These are phyloP conservation scores for Boletus insuetus DNA, from an alignment of 768 basidiomycete species.

Conservation along the genomic window DNA sequence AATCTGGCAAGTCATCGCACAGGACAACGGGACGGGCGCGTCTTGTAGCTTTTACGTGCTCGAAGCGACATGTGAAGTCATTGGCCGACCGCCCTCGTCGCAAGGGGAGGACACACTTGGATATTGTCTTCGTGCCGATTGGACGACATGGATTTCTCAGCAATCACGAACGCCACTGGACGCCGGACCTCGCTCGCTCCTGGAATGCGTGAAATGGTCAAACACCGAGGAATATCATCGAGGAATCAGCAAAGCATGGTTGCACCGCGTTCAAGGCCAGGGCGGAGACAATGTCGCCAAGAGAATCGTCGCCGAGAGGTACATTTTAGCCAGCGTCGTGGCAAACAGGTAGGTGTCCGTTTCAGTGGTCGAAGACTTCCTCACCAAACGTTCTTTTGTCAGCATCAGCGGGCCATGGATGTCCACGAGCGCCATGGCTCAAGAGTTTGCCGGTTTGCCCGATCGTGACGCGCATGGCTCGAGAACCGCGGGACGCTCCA, in stretches of 20 bases:
- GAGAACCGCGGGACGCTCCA: slow-evolving; percentile 21
- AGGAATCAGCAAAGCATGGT: slow-evolving; percentile 70
- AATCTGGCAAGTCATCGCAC: slow-evolving; percentile 55
- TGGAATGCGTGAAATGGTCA: slow-evolving; percentile 53
- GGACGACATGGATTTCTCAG: slow-evolving; percentile 55
- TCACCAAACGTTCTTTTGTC: slow-evolving; percentile 4
- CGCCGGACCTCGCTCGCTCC: slow-evolving; percentile 3
- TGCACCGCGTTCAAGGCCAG: slow-evolving; percentile 42
- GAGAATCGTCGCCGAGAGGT: slow-evolving; percentile 53
- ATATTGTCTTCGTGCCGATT: slow-evolving; percentile 52
- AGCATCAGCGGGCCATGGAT: slow-evolving; percentile 72
- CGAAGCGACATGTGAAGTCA: slow-evolving; percentile 71
- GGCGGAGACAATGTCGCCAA: slow-evolving; percentile 43
- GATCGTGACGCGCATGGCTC: slow-evolving; percentile 3
- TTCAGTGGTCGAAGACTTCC: background rate
- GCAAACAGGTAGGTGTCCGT: slow-evolving; percentile 53
- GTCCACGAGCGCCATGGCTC: slow-evolving; percentile 67
- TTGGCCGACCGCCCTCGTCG: slow-evolving; percentile 41
- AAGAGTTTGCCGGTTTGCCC: slow-evolving; percentile 59
- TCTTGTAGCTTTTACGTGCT: slow-evolving; percentile 49
- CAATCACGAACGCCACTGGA: slow-evolving; percentile 7
- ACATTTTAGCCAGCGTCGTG: slow-evolving; percentile 69
- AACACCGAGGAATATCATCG: slow-evolving; percentile 67
- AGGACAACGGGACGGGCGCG: slow-evolving; percentile 22
- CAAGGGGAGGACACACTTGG: background rate